phyloP scores from a whole-genome alignment of 148 eudicot species.

The Vaccinium macrocarpon region DNA sequence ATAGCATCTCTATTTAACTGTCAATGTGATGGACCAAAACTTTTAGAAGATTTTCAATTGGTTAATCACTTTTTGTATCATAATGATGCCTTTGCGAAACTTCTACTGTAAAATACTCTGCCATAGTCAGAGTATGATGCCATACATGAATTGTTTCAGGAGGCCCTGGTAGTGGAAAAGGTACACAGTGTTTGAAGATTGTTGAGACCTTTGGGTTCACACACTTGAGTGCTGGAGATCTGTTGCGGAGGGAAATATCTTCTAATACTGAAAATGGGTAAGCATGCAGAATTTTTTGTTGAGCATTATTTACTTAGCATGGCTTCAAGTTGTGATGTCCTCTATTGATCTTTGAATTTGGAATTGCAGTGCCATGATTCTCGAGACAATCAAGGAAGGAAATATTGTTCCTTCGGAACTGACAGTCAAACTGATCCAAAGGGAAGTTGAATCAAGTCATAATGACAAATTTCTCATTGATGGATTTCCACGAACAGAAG shows the following conservation, averaged over 20 bases:
- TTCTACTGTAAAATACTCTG: not conserved
- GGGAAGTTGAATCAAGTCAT: slow-evolving; percentile 55
- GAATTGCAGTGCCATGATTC: slow-evolving; percentile 72
- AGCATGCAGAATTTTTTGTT: slow-evolving; percentile 17
- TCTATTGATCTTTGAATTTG: slow-evolving; percentile 22
- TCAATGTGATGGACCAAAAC: not conserved
- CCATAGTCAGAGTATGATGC: not conserved
- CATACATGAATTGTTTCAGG: slow-evolving; percentile 41
- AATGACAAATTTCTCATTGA: slow-evolving; percentile 81
- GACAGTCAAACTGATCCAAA: slow-evolving; percentile 71
- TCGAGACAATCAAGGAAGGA: slow-evolving; percentile 74
- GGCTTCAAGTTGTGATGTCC: slow-evolving; percentile 11
- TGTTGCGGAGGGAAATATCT: slow-evolving; percentile 73
- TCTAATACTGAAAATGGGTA: slow-evolving; percentile 70
- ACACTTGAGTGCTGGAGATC: slow-evolving; percentile 92
- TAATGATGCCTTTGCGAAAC: not conserved
- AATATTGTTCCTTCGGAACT: slow-evolving; percentile 92
- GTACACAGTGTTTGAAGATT: slow-evolving; percentile 82
- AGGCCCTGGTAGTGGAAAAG: slow-evolving; percentile 99
- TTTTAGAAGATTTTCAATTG: not conserved
- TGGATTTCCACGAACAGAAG: slow-evolving; percentile 94
- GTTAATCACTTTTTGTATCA: not conserved
- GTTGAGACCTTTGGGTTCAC: slow-evolving; percentile 80
- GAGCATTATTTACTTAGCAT: slow-evolving; percentile 9
- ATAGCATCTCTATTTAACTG: not conserved